phyloP scores from a whole-genome alignment of 2,329 filamentous ascomycete genomes.

The Fusarium graminum region DNA sequence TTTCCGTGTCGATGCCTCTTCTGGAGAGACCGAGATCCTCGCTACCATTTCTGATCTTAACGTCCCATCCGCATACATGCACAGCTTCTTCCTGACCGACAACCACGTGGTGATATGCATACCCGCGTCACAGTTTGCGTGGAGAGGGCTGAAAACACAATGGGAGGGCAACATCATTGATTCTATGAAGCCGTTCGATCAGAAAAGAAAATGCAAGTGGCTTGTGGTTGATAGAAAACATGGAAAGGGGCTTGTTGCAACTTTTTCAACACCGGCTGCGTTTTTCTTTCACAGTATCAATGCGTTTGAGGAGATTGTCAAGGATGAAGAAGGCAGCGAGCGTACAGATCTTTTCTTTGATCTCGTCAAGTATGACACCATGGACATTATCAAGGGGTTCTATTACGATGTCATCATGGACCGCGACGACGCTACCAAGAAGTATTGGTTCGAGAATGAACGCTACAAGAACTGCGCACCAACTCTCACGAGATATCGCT shows the following conservation, averaged over 20 bases:
- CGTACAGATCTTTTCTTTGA: slow-evolving; percentile 72
- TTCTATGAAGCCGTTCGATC: slow-evolving; percentile 73
- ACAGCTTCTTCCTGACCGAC: slow-evolving; percentile 81
- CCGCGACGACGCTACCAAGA: slow-evolving; percentile 60
- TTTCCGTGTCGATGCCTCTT: slow-evolving; percentile 73
- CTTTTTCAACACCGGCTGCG: slow-evolving; percentile 74
- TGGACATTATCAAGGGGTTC: slow-evolving; percentile 74
- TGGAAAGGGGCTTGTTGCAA: slow-evolving; percentile 74
- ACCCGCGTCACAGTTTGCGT: slow-evolving; percentile 73
- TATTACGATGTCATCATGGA: slow-evolving; percentile 78
- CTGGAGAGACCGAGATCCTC: slow-evolving; percentile 76
- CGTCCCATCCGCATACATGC: slow-evolving; percentile 77
- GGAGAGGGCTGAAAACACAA: slow-evolving; percentile 70
- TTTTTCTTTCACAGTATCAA: slow-evolving; percentile 88
- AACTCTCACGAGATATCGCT: slow-evolving; percentile 60
- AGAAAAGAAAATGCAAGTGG: slow-evolving; percentile 72
- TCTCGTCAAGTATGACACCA: slow-evolving; percentile 71
- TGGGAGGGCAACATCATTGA: slow-evolving; percentile 77
- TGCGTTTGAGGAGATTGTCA: slow-evolving; percentile 72
- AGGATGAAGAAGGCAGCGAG: slow-evolving; percentile 52
- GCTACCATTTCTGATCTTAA: slow-evolving; percentile 70
- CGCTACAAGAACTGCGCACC: slow-evolving; percentile 54
- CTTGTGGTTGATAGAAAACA: slow-evolving; percentile 77
- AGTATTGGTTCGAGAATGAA: slow-evolving; percentile 59
- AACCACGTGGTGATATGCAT: slow-evolving; percentile 80